Base-by-base conservation (phyloP, 192 early-diverging fungal species). In the Backusella mclennaniae region DNA sequence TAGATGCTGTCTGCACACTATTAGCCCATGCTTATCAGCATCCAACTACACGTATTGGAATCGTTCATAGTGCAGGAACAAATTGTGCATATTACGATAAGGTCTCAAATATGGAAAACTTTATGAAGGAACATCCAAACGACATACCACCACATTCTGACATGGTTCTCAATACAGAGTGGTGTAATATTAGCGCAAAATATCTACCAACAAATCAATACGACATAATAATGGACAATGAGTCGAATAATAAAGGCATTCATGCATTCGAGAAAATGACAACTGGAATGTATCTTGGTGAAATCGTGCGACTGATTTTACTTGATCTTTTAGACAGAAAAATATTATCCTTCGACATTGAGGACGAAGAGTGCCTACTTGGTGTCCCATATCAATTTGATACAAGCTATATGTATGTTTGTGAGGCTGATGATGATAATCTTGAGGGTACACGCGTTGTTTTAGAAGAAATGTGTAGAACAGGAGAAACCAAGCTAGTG, bases 261-360 rank as follows among this genome's bases (percentile, higher is more conserved):
- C 95, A 96, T 81, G 86, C 91, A 41, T 97, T 94, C 81, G 96
- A 97, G 82, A 98, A 98, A 82, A 92, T 96, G 89, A 95, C 96
- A 33, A 93, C 95, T 33, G 95, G 95, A 35, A 90, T 96, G 85
- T 98, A 96, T 77, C 84, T 98, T 29, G 96, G 96, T 53, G 96
- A 98, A 76, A 85, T 98, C 26, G 85, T 87, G 0, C 91, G 96
- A 23, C 89, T 90, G 38, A 87, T 93, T 66, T 68, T 97, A 12
- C 75, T 95, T 49, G 87, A 96, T 73, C 84, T 98, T 19, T 87
- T 95, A 33, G 92, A 94, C 76, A 89, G 85, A 59, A 90, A 90
- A n/a, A 79, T 93, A 29, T 78, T 98, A 38, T 88, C 89, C 2
- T 75, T 83, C 39, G 75, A 73, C 6, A 67, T 69, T 29, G 71